A percentile compares a stretch with the other conserved stretches of the same genome.
Conservation (phyloP, 2,329 filamentous ascomycete genomes). For the Pseudogymnoascus sp. region DNA sequence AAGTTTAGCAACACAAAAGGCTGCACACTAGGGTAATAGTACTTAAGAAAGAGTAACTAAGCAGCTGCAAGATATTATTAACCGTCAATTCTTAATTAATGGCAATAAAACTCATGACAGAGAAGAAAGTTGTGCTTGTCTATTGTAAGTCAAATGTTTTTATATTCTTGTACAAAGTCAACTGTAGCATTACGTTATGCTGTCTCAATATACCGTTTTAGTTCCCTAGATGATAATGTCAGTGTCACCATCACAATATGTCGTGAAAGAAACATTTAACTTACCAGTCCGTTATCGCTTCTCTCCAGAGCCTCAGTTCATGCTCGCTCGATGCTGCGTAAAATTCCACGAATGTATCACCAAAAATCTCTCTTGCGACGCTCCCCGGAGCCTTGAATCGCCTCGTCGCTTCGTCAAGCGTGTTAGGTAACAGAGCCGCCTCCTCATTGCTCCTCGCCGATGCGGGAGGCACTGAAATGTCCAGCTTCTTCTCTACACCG, state of each 20-base stretch:
- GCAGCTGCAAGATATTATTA: too few species aligned
- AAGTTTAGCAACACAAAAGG: too few species aligned
- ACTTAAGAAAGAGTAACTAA: too few species aligned
- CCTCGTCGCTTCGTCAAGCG: conserved; percentile 74
- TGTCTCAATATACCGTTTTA: neutral
- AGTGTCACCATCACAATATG: neutral
- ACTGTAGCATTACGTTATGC: neutral
- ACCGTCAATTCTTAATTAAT: too few species aligned
- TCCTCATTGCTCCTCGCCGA: conserved; percentile 69
- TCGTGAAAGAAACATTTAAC: conserved; percentile 32
- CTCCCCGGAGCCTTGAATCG: conserved; percentile 72
- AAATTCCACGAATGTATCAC: conserved; percentile 92
- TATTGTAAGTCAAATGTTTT: neutral
- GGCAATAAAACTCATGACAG: neutral
- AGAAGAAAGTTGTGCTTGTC: neutral
- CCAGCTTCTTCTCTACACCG: conserved; percentile 86
- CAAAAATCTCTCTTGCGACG: conserved; percentile 87
- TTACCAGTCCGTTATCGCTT: conserved; percentile 94
- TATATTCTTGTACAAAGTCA: neutral
- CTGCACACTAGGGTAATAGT: too few species aligned
- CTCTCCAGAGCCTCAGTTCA: conserved; percentile 85
- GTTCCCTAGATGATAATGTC: neutral
- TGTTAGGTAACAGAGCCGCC: conserved; percentile 77
- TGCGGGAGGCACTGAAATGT: conserved; percentile 77
- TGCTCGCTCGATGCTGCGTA: conserved; percentile 92